Base-by-base conservation (phyloP, 768 basidiomycete genomes). In the Goffeauzyma gilvescens region DNA sequence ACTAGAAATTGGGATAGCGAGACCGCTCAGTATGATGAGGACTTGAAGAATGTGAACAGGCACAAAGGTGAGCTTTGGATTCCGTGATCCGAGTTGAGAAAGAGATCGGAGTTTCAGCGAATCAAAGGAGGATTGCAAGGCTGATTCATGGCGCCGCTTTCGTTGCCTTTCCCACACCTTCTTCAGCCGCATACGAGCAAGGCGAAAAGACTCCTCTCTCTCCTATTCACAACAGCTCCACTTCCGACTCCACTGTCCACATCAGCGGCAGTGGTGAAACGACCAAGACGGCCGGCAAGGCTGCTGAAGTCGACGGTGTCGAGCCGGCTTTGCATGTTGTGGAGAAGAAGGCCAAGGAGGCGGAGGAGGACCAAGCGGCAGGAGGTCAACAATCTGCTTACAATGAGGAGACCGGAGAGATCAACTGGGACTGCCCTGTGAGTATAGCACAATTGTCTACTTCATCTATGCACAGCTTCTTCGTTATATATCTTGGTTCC, bases 401-500 rank as follows among this genome's bases (percentile, higher is more conserved):
- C 70, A 81, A 98, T 66, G 89, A 89, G 15, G 86, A 75, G 49
- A 98, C 93, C 1, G 93, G 93, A 32, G 87, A 95, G 72, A 96
- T 98, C 57, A 98, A 98, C 68, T 98, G 93, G 93, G 93, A 95
- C 60, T 98, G 93, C 63, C 86, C 93, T 1, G 62, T 63, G 25
- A 44, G 62, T 59, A 4, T 26, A 21, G 14, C 10, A n/a, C 18
- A 10, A 8, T 35, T 38, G 23, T 26, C 30, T 44, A 7, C 31
- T 17, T 32, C 35, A 25, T n/a, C n/a, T n/a, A n/a, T n/a, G n/a
- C n/a, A n/a, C n/a, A n/a, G n/a, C n/a, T n/a, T n/a, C n/a, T n/a
- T n/a, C n/a, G 10, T 22, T 23, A 9, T 27, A n/a, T 6, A 32
- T 38, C 28, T 37, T 17, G 22, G 27, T 26, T 26, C 4, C 35